Evolutionary conservation across 306 rosid species (phyloP), one percentile per base, ranked within the genome.

Genomic region (Rosa rugosa): DNA sequence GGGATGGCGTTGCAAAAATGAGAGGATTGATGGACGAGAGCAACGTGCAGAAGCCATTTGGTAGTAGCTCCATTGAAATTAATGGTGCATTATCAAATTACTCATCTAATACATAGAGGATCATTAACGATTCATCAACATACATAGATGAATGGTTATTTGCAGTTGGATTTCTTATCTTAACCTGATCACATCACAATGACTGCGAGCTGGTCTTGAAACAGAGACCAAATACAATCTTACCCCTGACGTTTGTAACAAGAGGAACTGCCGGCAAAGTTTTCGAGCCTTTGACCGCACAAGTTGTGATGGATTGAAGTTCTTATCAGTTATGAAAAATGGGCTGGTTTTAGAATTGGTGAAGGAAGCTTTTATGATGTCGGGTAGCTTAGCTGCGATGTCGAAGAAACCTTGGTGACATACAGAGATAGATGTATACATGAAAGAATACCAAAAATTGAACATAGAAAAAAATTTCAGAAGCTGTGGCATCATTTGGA

Each of bases 1-100:
- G 97, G 99, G 95, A 92, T 67, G 97, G 90, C 84, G 94, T 74
- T 81, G 2, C 84, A 63, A 91, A 84, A 86, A 92, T 89, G 77
- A 94, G 97, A 85, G 84, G 85, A 84, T 54, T 86, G 79, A 92
- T 94, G 97, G 89, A 82, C 59, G 77, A 71, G 46, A 86, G 81
- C 72, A 87, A 90, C 51, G 88, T 91, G 75, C 91, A 80, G 76
- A 94, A 94, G 86, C 97, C 95, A 76, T 86, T 84, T 53, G 97
- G 89, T 73, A 82, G 85, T 81, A 94, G 99, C 80, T 88, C 90
- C 80, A 84, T 92, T 73, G 93, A 89, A 86, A 79, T 89, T 75
- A 56, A 78, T 78, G 80, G 71, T 25, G 63, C 76, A 67, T 77
- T 75, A 57, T 75, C 72, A 54, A 75, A 47, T 7, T 62, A 74